A percentile compares a stretch with the other conserved stretches of the same genome.
Conservation (phyloP, 1,284 basidiomycete species). For the Fomitiporia mediterranea region DNA sequence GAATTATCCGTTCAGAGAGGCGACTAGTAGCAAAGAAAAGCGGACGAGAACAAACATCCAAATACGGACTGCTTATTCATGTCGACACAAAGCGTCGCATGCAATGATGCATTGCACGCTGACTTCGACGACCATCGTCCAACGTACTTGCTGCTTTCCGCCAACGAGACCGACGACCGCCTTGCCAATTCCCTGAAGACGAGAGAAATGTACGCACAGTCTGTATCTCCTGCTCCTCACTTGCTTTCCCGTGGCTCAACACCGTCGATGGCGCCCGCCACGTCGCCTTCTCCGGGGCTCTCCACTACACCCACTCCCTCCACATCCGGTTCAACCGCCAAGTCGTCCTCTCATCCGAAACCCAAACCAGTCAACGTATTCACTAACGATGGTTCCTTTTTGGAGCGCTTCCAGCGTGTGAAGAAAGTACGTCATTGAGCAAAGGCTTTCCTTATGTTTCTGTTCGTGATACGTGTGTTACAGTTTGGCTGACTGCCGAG, state of each 20-base stretch:
- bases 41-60: too few species aligned
- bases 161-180: too few species aligned
- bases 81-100: too few species aligned
- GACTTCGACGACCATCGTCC: too few species aligned
- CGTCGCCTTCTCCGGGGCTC: background rate
- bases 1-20: too few species aligned
- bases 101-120: too few species aligned
- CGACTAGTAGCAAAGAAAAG: too few species aligned
- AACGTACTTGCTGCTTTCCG: too few species aligned
- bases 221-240: background rate
- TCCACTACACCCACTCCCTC: background rate
- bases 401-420: conserved; percentile 50
- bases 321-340: conserved; percentile 8
- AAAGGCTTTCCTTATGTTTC: background rate
- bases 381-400: conserved; percentile 55
- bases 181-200: too few species aligned
- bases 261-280: background rate
- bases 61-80: too few species aligned
- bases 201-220: background rate
- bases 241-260: background rate
- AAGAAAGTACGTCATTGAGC: conserved; percentile 40
- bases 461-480: background rate
- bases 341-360: conserved; percentile 26
- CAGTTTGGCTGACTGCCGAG: conserved; percentile 1
- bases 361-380: conserved; percentile 50